phyloP scores from a whole-genome alignment of 2,329 filamentous ascomycete genomes.

The Sarocladiaceae sp. region DNA sequence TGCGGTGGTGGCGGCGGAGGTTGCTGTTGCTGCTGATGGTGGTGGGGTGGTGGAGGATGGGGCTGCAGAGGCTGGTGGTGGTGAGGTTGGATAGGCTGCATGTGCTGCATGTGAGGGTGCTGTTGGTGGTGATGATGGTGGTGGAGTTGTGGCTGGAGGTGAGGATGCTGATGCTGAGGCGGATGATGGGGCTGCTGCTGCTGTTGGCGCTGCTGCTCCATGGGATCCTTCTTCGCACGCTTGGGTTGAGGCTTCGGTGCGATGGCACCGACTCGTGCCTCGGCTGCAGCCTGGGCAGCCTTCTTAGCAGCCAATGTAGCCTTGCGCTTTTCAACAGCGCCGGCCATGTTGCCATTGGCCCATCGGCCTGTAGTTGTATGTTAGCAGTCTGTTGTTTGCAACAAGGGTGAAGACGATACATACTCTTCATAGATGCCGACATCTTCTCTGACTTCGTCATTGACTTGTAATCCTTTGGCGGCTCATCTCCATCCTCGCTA shows the following conservation, averaged over 20 bases:
- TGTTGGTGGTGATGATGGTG: constrained; percentile 11
- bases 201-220: constrained; percentile 16
- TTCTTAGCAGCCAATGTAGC: constrained; percentile 58
- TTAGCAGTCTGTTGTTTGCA: constrained; percentile 12
- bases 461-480: constrained; percentile 50
- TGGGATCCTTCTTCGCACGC: constrained; percentile 26
- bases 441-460: constrained; percentile 65
- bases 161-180: not conserved
- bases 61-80: constrained; percentile 10
- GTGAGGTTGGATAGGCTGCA: constrained; percentile 9
- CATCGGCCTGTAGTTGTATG: constrained; percentile 43
- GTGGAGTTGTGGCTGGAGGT: not conserved
- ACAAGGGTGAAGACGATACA: constrained; percentile 17
- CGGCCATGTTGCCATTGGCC: constrained; percentile 57
- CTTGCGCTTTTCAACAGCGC: constrained; percentile 57
- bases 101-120: not conserved
- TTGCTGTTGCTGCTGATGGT: not conserved
- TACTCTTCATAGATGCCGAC: constrained; percentile 62
- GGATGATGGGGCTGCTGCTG: constrained; percentile 6
- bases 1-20: not conserved
- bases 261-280: constrained; percentile 29
- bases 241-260: constrained; percentile 33
- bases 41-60: constrained; percentile 1
- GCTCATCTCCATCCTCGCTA: constrained; percentile 32
- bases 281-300: constrained; percentile 39